Evolutionary conservation across 768 basidiomycete genomes (phyloP), one percentile per base, ranked within the genome.

Genomic region (Phylloporus rhodoxanthus): DNA sequence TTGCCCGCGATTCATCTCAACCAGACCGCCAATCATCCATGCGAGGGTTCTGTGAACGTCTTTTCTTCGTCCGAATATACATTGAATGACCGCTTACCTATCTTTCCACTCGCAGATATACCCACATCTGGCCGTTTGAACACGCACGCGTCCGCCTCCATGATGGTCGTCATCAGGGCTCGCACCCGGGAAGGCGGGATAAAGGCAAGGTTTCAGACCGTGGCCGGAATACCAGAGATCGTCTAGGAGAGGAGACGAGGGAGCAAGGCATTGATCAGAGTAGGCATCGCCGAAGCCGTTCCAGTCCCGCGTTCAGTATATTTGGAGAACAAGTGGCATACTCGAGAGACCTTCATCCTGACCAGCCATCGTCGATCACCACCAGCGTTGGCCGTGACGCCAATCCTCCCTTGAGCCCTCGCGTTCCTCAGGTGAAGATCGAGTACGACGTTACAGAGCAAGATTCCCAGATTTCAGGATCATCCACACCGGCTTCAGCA

Each of bases 51-150:
- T 29, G 33, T 36, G 34, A 33, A 13, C 11, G 23, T 20, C 30
- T 34, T 48, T 13, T 26, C 23, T 33, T 36, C 33, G 21, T 43
- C 32, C 9, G 45, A 20, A 2, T 42, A 19, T 28, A 15, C n/a
- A 0, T 40, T 8, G 32, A 49, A 52, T 5, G 9, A 29, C 21
- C 21, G 21, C 55, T 62, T 38, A 57, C 47, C 14, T 19, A 4
- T 45, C 30, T 44, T 7, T 23, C 34, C 26, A 11, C 19, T 13
- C 23, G 15, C 54, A 92, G 91, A 54, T 98, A 96, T 70, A 85
- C 87, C 51, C 87, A 98, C 64, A 96, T 98, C 50, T 98, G 93
- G 91, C 95, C 95, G 0, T 97, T 93, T 56, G 93, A 95, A 62
- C 91, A 94, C 61, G 87, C 94, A 19, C 84, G 95, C 33, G 93